Base-by-base conservation (phyloP, 176 grass and related monocot species). In the Microstegium vimineum region DNA sequence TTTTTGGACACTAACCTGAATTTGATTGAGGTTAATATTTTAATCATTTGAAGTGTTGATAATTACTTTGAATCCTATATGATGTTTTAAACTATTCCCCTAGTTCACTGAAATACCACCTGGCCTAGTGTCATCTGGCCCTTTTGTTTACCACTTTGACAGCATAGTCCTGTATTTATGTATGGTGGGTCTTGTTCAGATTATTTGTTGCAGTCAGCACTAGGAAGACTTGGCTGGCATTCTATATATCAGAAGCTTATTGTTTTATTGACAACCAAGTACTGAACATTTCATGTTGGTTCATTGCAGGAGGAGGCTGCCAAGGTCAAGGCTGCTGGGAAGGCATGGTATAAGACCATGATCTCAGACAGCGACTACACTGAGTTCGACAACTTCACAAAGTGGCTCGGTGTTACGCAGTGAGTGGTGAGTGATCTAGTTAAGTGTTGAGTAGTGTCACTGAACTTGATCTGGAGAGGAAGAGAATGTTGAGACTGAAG, bases 331-430 rank as follows among this genome's bases (percentile, higher is more conserved):
- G 83, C 90, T 49, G 86, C 94, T 8, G 90, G 94, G 22, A 88
- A 92, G 83, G 66, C 83, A 4, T 96, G 94, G 94, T 96, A 93
- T 80, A 96, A 91, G 81, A 93, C 94, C 10, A 96, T 96, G 94
- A 74, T 92, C 46, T 96, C 94, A 2, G 88, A 96, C 62, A 90
- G 88, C 6, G 90, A 96, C 73, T 96, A 96, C n/a, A 75, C 94
- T 0, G 90, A 93, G 74, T 92, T 92, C 30, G 94, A 96, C n/a
- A 84, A 73, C 72, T 96, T 96, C 88, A 80, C 94, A 27, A 96
- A 96, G 94, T 96, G 94, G 94, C 88, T 96, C 0, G 94, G 94
- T 6, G 90, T 83, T 45, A 73, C 91, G 1, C 93, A 94, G 90
- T 97, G 71, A 94, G 74, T 11, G 10, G 30, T 4, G 2, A 2